phyloP scores from a whole-genome alignment of 108 stramenopile species.

The Skeletonema tropicum region DNA sequence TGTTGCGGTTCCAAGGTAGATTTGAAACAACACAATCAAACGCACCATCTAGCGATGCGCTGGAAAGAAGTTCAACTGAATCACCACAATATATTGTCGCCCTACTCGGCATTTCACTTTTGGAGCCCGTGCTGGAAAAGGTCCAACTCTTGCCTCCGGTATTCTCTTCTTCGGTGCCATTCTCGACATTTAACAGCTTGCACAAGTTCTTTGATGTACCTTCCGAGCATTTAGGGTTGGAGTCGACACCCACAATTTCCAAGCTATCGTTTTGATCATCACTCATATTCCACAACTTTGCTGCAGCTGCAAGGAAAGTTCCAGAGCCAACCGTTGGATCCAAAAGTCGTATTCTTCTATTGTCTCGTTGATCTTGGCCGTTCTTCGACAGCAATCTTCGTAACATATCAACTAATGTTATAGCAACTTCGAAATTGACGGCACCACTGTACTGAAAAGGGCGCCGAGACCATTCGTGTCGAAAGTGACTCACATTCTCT shows the following conservation, averaged over 20 bases:
- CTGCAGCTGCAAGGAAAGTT: conserved; percentile 64
- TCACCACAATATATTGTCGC: conserved; percentile 19
- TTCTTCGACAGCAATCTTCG: conserved; percentile 15
- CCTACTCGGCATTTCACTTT: neutral
- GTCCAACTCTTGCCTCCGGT: conserved; percentile 10
- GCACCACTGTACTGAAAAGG: conserved; percentile 81
- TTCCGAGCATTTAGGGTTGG: conserved; percentile 55
- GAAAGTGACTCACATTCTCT: neutral
- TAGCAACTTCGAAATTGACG: conserved; percentile 59
- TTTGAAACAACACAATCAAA: conserved; percentile 69
- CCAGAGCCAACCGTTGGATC: conserved; percentile 78
- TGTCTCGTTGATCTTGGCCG: neutral
- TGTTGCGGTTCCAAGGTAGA: conserved; percentile 69
- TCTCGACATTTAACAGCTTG: conserved; percentile 35
- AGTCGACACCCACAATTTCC: conserved; percentile 59
- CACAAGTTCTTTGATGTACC: conserved; percentile 57
- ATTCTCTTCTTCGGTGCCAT: neutral
- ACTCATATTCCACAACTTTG: conserved; percentile 24
- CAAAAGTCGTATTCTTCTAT: conserved; percentile 30
- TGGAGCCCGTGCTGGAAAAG: neutral
- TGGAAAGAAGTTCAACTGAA: conserved; percentile 3
- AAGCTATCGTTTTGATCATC: conserved; percentile 13
- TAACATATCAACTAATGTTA: conserved; percentile 56
- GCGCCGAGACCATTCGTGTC: conserved; percentile 52
- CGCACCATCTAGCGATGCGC: neutral